A percentile compares a stretch with the other conserved stretches of the same genome.
Conservation (phyloP, 2,329 filamentous ascomycete genomes). For the Cercospora sp. region DNA sequence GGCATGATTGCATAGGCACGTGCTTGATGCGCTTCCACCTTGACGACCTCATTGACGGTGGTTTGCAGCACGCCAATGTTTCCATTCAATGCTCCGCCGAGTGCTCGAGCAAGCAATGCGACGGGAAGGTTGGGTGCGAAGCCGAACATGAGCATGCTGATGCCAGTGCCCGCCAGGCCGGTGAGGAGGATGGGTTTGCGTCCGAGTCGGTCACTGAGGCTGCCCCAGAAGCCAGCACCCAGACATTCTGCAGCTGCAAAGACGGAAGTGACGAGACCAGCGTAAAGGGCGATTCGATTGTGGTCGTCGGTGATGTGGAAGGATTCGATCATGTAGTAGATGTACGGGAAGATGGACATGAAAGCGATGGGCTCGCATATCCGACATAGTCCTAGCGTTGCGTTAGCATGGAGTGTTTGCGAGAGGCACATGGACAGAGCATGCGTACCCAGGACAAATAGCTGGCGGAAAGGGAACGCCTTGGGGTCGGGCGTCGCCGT, state of each 20-base stretch:
- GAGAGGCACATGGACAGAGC: not conserved
- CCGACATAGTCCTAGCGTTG: constrained; percentile 63
- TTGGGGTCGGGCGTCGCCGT: constrained; percentile 31
- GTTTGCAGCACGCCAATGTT: constrained; percentile 96
- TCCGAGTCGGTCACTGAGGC: constrained; percentile 86
- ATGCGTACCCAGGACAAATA: constrained; percentile 56
- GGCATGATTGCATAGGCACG: constrained; percentile 97
- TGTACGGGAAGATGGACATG: constrained; percentile 99
- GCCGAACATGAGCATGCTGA: constrained; percentile 91
- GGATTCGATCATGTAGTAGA: constrained; percentile 94
- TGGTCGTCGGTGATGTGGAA: constrained; percentile 81
- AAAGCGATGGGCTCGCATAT: constrained; percentile 99
- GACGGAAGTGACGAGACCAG: constrained; percentile 91
- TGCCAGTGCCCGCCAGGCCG: constrained; percentile 84
- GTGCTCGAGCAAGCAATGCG: constrained; percentile 80
- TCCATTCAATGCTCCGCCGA: constrained; percentile 90
- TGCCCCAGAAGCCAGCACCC: constrained; percentile 89
- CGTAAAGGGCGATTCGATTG: constrained; percentile 83
- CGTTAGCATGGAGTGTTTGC: not conserved
- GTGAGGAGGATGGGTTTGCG: constrained; percentile 89
- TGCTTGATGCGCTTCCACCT: constrained; percentile 88
- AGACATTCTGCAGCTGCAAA: constrained; percentile 96
- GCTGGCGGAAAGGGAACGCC: constrained; percentile 59
- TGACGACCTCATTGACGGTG: constrained; percentile 90
- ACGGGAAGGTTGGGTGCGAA: constrained; percentile 80